A percentile compares a stretch with the other conserved stretches of the same genome.
Conservation (phyloP, 352 stramenopile species). For the Globisporangium canariense region DNA sequence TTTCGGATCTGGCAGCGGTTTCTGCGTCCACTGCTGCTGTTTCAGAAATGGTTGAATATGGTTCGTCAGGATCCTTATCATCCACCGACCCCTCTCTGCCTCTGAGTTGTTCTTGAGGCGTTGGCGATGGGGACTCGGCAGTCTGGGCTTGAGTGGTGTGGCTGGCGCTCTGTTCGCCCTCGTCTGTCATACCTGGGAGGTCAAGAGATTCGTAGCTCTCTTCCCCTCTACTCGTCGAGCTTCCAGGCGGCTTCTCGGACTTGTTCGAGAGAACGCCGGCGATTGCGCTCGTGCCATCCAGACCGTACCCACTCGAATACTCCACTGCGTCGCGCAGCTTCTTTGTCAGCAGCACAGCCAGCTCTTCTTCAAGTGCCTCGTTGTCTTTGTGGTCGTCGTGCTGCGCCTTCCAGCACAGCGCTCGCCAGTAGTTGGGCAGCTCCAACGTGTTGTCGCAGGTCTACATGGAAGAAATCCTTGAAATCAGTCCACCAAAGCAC, state of each 20-base stretch:
- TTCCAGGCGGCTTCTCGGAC: background rate
- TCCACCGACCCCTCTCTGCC: background rate
- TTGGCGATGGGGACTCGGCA: background rate
- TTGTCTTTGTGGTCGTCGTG: slow-evolving; percentile 28
- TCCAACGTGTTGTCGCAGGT: slow-evolving; percentile 78
- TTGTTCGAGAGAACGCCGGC: slow-evolving; percentile 21
- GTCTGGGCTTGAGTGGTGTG: background rate
- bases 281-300: slow-evolving; percentile 43
- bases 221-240: slow-evolving; percentile 16
- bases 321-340: slow-evolving; percentile 55
- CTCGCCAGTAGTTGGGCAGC: slow-evolving; percentile 73
- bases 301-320: slow-evolving; percentile 64
- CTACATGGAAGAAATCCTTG: slow-evolving; percentile 17
- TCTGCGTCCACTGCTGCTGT: background rate
- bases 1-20: background rate
- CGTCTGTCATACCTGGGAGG: slow-evolving; percentile 34
- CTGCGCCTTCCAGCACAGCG: slow-evolving; percentile 46
- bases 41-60: slow-evolving; percentile 3
- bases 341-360: slow-evolving; percentile 37
- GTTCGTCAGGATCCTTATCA: background rate
- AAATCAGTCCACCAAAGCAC: background rate
- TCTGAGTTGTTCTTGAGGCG: background rate
- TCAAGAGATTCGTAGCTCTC: slow-evolving; percentile 71
- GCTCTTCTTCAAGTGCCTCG: slow-evolving; percentile 33
- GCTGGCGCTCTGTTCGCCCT: slow-evolving; percentile 13